Evolutionary conservation across 2,329 filamentous ascomycete species (phyloP), one percentile per base, ranked within the genome.

Genomic region (Stemphylium vesicarium): DNA sequence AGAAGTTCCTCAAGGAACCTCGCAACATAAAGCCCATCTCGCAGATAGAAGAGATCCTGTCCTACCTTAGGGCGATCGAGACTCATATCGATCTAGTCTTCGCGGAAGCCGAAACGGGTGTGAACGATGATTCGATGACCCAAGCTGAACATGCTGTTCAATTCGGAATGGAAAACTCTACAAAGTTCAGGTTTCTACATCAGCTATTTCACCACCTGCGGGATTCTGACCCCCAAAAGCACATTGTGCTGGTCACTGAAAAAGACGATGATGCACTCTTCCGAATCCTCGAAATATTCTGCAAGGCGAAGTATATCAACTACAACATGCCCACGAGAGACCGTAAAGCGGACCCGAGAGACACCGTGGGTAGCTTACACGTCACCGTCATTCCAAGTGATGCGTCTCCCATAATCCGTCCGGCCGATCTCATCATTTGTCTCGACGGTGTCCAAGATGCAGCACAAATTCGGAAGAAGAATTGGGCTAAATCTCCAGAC

Each of bases 351-450:
- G 39, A 59, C 16, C 40, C 53, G 12, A 37, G 48, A 37, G 24
- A 55, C 12, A 35, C 55, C 1, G 37, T 62, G 31, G 66, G 68
- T 5, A 18, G 35, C 7, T 42, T 74, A n/a, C 55, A 53, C 7
- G 66, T 79, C 6, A 78, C 76, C 1, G 63, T 80, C 1, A 46
- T 79, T 3, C 63, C 74, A 13, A 64, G 63, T 20, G 58, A 57
- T 26, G 53, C 60, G 6, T 58, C 59, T 4, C 60, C 63, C 12
- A 48, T 66, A 9, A 50, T 71, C 2, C 58, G 63, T 8, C 52
- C 65, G n/a, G 70, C 74, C 1, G 70, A 78, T 49, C 58, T 78
- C 2, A 72, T 80, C 12, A 69, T 80, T n/a, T 75, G 73, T 31
- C 57, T 81, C 7, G 73, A 80, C 46, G 73, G 75, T 11, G 62